These are phyloP conservation scores for Cichorium intybus DNA, from an alignment of 140 eudicot species.

Conservation along the genomic window DNA sequence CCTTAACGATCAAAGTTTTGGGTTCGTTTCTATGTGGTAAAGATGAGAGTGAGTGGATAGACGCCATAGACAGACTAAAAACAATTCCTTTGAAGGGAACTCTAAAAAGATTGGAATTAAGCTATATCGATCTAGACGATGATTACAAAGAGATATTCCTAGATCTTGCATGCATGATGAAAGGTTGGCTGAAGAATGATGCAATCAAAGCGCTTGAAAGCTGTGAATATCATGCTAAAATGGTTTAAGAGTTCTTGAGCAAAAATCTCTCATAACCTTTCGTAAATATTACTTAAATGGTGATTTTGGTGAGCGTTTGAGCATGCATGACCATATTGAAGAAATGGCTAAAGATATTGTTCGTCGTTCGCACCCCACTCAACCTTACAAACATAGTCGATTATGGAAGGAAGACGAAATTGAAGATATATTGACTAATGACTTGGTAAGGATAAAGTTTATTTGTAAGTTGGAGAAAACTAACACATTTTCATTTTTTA, in stretches of 20 bases:
- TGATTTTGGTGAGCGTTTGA: no score
- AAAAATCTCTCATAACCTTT: not conserved
- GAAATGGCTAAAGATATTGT: no score
- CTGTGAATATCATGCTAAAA: slow-evolving; percentile 12
- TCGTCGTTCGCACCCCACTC: no score
- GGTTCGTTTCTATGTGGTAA: slow-evolving; percentile 21
- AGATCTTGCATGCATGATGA: slow-evolving; percentile 22
- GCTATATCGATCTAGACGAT: not conserved
- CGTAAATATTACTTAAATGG: no score
- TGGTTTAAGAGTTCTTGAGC: slow-evolving; percentile 25
- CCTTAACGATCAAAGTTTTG: slow-evolving; percentile 24
- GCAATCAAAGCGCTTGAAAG: slow-evolving; percentile 13
- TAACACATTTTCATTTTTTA: no score
- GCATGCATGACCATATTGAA: no score
- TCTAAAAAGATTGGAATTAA: slow-evolving; percentile 7
- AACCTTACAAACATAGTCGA: no score
- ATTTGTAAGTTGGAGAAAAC: no score
- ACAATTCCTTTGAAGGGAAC: slow-evolving; percentile 13
- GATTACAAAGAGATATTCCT: slow-evolving; percentile 26
- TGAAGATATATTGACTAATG: no score
- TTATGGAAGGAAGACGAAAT: no score
- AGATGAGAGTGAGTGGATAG: slow-evolving; percentile 8
- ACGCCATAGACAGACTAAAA: not conserved
- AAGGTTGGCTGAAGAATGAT: not conserved
- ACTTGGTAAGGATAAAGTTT: no score